Base-by-base conservation (phyloP, 2,329 filamentous ascomycete species). In the Fusarium devonianum region DNA sequence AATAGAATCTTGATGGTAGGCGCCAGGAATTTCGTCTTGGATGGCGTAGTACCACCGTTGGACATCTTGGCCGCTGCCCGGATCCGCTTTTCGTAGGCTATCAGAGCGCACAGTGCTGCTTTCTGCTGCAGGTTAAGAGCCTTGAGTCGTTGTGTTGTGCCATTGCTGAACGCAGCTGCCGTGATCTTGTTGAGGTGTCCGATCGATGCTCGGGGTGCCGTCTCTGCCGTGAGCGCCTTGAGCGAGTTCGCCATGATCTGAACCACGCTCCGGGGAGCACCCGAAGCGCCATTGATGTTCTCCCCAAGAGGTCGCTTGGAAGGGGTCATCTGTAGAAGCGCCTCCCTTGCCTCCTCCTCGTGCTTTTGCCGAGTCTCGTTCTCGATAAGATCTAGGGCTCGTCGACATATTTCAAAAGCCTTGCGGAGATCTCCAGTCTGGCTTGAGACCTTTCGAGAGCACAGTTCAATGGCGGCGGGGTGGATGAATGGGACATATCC, bases 61-160 rank as follows among this genome's bases (percentile, higher is more conserved):
- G 72, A 61, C 26, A 74, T 75, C 63, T 75, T 82, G 47, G 77
- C 74, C 43, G 50, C 64, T 7, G 75, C 75, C 37, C 84, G 79
- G 60, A 83, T 87, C 56, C 85, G 85, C 63, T 88, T 90, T 70
- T 97, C 92, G n/a, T 94, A 84, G 3, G 91, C 90, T 28, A 93
- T 81, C 11, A 99, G 79, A 0, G 93, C 85, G 74, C 94, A 99
- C 8, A 99, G 80, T 0, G 93, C 92, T 4, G 93, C 94, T 71
- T 96, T 97, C 71, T 99, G 94, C 69, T 99, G 95, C 3, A 99
- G 80, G 69, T 97, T 99, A 47, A 99, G 83, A 4, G 87, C 86
- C 70, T 89, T 88, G 11, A 99, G 83, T 49, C 94, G 85, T 63
- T 97, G 91, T 10, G 81, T 84, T 1, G 92, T 89, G 25, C 92